phyloP scores from a whole-genome alignment of 164 flowering plant species.

The Vitis rotundifolia region DNA sequence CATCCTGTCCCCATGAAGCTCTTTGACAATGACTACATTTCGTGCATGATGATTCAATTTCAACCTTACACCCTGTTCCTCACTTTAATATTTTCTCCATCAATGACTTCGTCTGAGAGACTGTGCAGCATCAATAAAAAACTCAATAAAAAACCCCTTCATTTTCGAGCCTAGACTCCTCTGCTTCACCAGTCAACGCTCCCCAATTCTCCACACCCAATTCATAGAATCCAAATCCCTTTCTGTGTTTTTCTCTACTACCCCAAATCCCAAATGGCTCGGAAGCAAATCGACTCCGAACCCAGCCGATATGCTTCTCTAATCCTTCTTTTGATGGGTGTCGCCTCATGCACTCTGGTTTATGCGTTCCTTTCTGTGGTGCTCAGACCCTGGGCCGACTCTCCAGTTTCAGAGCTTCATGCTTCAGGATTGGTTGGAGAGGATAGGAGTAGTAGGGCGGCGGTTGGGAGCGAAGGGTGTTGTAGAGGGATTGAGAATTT shows the following conservation, averaged over 20 bases:
- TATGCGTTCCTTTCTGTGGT: constrained; percentile 45
- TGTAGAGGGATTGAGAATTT: constrained; percentile 72
- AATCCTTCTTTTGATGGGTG: constrained; percentile 40
- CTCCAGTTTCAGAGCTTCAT: constrained; percentile 13
- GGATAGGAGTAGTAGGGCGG: constrained; percentile 6
- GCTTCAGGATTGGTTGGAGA: constrained; percentile 8
- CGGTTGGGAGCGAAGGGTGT: constrained; percentile 39
- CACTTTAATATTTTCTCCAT: no score
- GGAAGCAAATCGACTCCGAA: constrained; percentile 47
- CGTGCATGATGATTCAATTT: no score
- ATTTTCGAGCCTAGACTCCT: no score
- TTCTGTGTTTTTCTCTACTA: constrained; percentile 26
- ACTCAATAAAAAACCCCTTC: no score
- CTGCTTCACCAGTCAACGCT: constrained; percentile 14
- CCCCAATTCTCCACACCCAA: constrained; percentile 8
- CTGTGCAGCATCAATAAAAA: neutral
- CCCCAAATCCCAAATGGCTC: constrained; percentile 46
- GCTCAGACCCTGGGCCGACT: constrained; percentile 19
- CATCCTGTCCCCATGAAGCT: no score
- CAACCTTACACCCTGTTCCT: no score
- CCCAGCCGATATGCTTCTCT: constrained; percentile 35
- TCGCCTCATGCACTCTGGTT: constrained; percentile 49
- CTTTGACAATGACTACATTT: no score
- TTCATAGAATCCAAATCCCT: constrained; percentile 5
- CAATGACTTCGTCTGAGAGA: neutral